Percentiles rank a stretch among this genome's conserved stretches.
Conservation (phyloP, 495 filamentous ascomycete genomes). For the Poronia punctata region DNA sequence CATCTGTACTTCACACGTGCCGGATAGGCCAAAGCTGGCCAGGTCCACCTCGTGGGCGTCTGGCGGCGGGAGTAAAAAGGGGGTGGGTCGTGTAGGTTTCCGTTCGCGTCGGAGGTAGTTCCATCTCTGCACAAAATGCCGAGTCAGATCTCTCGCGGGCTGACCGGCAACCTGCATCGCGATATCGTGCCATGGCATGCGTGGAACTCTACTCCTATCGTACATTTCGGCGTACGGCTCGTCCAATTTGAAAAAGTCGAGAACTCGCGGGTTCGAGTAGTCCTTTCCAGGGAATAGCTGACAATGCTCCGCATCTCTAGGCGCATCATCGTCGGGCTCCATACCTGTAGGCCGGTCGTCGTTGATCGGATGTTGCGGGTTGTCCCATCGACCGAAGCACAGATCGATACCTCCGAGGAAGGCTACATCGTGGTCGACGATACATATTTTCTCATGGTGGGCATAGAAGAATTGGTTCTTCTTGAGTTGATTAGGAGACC, state of each 20-base stretch:
- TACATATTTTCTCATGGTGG: slow-evolving; percentile 93
- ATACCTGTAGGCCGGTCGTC: slow-evolving; percentile 97
- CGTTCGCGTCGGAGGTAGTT: slow-evolving; percentile 93
- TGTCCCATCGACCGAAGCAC: slow-evolving; percentile 97
- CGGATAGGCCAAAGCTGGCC: slow-evolving; percentile 77
- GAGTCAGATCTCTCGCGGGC: slow-evolving; percentile 85
- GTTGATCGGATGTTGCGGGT: slow-evolving; percentile 78
- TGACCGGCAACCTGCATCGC: slow-evolving; percentile 98
- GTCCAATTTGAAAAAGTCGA: slow-evolving; percentile 88
- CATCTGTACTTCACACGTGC: slow-evolving; percentile 94
- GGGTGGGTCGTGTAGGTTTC: slow-evolving; percentile 88
- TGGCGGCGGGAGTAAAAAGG: slow-evolving; percentile 86
- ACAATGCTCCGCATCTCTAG: slow-evolving; percentile 87
- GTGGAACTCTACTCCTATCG: slow-evolving; percentile 73
- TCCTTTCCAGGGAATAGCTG: slow-evolving; percentile 98
- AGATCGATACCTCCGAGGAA: slow-evolving; percentile 96
- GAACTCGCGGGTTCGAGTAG: slow-evolving; percentile 92
- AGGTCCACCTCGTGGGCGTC: slow-evolving; percentile 83
- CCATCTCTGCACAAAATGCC: slow-evolving; percentile 99
- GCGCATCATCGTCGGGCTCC: slow-evolving; percentile 61
- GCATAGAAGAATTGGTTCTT: slow-evolving; percentile 99
- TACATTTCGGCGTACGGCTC: slow-evolving; percentile 99
- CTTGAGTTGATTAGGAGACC: slow-evolving; percentile 93
- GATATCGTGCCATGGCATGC: slow-evolving; percentile 99
- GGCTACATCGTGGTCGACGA: slow-evolving; percentile 93